Conservation (phyloP, 139 green algal species). For the Pleodorina starrii region DNA sequence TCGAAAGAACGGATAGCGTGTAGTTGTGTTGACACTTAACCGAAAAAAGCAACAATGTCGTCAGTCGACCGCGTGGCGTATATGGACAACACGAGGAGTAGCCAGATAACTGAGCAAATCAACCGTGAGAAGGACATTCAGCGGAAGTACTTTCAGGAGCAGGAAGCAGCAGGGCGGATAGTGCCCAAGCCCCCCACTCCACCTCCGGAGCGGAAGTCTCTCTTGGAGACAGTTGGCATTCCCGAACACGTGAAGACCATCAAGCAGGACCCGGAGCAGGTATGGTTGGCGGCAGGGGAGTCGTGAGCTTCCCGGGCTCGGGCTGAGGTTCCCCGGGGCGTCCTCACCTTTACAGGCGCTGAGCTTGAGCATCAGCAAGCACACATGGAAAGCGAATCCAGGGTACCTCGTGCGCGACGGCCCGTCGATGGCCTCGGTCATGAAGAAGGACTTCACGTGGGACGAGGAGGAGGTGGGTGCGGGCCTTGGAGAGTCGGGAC, state of each 20-base stretch:
- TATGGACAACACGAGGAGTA: constrained; percentile 18
- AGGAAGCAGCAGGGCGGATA: constrained; percentile 57
- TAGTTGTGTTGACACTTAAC: not conserved
- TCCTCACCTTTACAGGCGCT: constrained; percentile 20
- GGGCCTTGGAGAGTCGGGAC: too few relatives aligned
- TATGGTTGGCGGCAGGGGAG: not conserved
- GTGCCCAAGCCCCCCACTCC: constrained; percentile 44
- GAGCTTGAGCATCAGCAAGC: constrained; percentile 56
- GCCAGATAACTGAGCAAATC: constrained; percentile 38
- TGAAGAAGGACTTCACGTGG: constrained; percentile 69
- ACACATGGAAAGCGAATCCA: constrained; percentile 64
- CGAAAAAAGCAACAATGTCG: constrained; percentile 31
- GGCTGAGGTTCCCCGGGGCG: too few relatives aligned
- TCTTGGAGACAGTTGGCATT: constrained; percentile 59
- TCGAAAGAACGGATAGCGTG: too few relatives aligned
- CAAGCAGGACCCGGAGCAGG: constrained; percentile 53
- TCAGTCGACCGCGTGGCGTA: constrained; percentile 21
- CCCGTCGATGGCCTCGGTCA: constrained; percentile 49
- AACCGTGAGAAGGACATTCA: constrained; percentile 29
- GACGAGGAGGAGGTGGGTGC: constrained; percentile 68
- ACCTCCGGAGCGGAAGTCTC: not conserved
- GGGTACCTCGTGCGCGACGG: constrained; percentile 71
- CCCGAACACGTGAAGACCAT: constrained; percentile 52
- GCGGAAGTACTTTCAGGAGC: constrained; percentile 51
- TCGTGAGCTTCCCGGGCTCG: too few relatives aligned